phyloP scores from a whole-genome alignment of 306 rosid species.

The Inga leiocalycina region DNA sequence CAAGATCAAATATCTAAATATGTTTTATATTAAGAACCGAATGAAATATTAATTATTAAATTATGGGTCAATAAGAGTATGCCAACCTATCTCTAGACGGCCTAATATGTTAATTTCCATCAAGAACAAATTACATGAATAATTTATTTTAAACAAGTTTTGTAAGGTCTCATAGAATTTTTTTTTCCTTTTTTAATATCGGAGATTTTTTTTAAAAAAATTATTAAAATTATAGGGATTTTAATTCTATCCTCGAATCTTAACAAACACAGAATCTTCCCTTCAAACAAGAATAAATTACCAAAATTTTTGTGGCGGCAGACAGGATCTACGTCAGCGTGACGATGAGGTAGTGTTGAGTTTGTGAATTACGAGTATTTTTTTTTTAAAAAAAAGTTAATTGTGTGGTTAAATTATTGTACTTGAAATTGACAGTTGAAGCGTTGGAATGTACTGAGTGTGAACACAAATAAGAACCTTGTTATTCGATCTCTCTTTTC shows the following conservation, averaged over 20 bases:
- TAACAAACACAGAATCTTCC: neutral
- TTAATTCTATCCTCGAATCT: neutral
- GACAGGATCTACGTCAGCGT: neutral
- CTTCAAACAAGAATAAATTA: neutral
- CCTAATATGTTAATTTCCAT: neutral
- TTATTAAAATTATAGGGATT: neutral
- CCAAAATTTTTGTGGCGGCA: neutral
- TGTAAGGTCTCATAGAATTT: too few relatives aligned
- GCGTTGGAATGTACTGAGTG: neutral
- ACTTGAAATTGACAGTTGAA: neutral
- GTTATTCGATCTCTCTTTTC: neutral
- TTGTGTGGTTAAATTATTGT: neutral
- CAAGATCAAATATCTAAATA: too few relatives aligned
- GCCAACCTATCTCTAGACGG: too few relatives aligned
- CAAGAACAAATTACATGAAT: neutral
- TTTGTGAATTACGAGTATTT: neutral
- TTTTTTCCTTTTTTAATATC: too few relatives aligned
- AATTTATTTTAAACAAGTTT: too few relatives aligned
- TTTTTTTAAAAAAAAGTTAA: neutral
- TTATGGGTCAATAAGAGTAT: too few relatives aligned
- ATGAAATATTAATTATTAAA: too few relatives aligned
- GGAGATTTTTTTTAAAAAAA: too few relatives aligned
- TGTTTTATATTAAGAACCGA: too few relatives aligned
- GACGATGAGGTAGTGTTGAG: neutral
- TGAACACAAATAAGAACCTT: neutral